These are phyloP conservation scores for Neurospora sp. DNA, from an alignment of 495 filamentous ascomycete genomes.

Conservation along the genomic window DNA sequence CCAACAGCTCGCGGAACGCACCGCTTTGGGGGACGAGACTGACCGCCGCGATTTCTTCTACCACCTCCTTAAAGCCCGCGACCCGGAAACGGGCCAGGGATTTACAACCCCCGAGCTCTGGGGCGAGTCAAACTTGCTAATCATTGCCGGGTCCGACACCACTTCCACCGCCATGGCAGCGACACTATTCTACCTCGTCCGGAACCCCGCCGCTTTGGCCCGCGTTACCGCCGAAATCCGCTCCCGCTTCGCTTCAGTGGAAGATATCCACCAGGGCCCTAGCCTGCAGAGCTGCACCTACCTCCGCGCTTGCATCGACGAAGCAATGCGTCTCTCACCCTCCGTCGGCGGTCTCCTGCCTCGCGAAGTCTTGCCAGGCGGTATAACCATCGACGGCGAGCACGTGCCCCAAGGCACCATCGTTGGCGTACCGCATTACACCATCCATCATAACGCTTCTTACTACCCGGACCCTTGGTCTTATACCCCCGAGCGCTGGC, in stretches of 20 bases:
- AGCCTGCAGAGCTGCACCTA: conserved; percentile 48
- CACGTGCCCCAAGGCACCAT: conserved; percentile 41
- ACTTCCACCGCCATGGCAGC: conserved; percentile 53
- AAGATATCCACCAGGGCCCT: conserved; percentile 40
- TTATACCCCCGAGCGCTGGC: conserved; percentile 47
- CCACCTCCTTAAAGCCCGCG: conserved; percentile 45
- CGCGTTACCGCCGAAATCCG: conserved; percentile 41
- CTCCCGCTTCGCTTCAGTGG: conserved; percentile 34
- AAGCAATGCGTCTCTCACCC: conserved; percentile 60
- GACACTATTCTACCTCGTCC: conserved; percentile 56
- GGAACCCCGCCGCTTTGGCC: conserved; percentile 40
- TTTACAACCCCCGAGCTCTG: conserved; percentile 58
- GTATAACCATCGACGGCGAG: conserved; percentile 45
- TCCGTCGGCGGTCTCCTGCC: conserved; percentile 51
- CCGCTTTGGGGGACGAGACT: conserved; percentile 42
- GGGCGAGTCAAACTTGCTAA: conserved; percentile 60
- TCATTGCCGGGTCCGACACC: conserved; percentile 53
- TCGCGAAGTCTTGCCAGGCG: conserved; percentile 52
- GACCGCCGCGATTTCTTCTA: conserved; percentile 58
- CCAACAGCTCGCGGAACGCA: conserved; percentile 43
- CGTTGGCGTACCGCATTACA: conserved; percentile 44
- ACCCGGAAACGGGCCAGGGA: conserved; percentile 53
- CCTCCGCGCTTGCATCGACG: conserved; percentile 55
- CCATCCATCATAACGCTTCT: conserved; percentile 43
- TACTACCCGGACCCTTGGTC: conserved; percentile 45